These are phyloP conservation scores for Penicillium aurantiogriseum DNA, from an alignment of 2,329 filamentous ascomycete species.

Conservation along the genomic window DNA sequence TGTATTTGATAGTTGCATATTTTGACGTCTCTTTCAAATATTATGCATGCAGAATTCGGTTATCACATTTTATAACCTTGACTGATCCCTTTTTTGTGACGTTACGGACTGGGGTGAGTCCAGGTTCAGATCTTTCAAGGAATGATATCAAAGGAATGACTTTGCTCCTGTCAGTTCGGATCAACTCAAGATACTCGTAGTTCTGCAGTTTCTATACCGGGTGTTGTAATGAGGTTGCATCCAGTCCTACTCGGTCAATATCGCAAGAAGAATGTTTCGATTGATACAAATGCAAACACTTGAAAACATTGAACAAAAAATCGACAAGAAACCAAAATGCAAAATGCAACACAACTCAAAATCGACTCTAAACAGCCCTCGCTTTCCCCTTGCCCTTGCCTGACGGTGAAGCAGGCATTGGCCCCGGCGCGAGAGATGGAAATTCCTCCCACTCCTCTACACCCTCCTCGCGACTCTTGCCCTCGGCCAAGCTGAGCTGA, in stretches of 20 bases:
- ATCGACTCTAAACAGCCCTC: slow-evolving; percentile 14
- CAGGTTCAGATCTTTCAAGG: no score
- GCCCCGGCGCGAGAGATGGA: slow-evolving; percentile 23
- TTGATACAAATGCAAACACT: neutral
- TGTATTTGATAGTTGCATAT: no score
- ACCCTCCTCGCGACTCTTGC: slow-evolving; percentile 46
- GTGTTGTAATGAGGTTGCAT: no score
- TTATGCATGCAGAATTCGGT: no score
- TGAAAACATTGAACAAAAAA: neutral
- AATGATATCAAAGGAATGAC: no score
- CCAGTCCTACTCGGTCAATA: neutral
- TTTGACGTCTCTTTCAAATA: no score
- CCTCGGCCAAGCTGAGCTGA: slow-evolving; percentile 61
- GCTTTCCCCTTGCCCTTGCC: slow-evolving; percentile 37
- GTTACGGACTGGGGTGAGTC: no score
- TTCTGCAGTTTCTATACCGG: no score
- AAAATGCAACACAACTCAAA: neutral
- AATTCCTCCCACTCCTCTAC: slow-evolving; percentile 33
- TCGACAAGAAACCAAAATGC: neutral
- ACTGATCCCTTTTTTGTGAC: no score
- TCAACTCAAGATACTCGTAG: no score
- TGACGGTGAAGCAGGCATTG: slow-evolving; percentile 23
- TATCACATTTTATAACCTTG: no score
- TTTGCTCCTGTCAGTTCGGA: no score
- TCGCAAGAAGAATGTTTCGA: neutral